phyloP scores from a whole-genome alignment of 495 filamentous ascomycete species.

The Trichoderma parareesei region DNA sequence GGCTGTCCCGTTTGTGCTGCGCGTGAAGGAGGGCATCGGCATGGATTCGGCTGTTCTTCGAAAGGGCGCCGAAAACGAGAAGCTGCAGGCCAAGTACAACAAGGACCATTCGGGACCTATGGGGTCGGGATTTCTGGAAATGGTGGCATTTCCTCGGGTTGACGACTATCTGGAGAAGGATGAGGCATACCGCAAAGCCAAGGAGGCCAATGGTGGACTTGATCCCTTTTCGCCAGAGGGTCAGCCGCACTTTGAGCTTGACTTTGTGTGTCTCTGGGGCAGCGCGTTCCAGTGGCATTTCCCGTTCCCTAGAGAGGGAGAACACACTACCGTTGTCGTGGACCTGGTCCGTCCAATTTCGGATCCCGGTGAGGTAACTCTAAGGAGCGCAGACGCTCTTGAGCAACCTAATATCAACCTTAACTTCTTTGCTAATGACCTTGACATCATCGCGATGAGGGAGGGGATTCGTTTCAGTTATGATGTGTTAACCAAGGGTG shows the following conservation, averaged over 20 bases:
- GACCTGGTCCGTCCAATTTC: constrained; percentile 51
- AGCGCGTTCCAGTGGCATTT: constrained; percentile 59
- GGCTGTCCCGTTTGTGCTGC: constrained; percentile 29
- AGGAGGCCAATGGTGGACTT: constrained; percentile 40
- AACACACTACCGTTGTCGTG: constrained; percentile 50
- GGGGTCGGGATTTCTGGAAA: constrained; percentile 43
- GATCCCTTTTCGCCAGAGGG: constrained; percentile 53
- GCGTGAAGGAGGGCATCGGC: constrained; percentile 45
- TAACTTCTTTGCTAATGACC: constrained; percentile 48
- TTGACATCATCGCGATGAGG: constrained; percentile 48
- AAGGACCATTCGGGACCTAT: constrained; percentile 42
- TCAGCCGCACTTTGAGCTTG: constrained; percentile 59
- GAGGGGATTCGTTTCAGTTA: constrained; percentile 49
- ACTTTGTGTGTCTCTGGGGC: constrained; percentile 53
- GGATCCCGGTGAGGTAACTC: constrained; percentile 40
- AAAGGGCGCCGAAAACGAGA: constrained; percentile 36
- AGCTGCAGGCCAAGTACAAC: constrained; percentile 37
- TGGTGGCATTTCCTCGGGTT: constrained; percentile 50
- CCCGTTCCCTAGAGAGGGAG: constrained; percentile 40
- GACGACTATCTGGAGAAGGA: constrained; percentile 43
- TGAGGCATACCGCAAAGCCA: constrained; percentile 42
- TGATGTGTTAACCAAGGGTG: constrained; percentile 47
- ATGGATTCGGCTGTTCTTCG: constrained; percentile 48
- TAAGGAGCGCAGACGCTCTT: constrained; percentile 44
- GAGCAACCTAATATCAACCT: constrained; percentile 51